phyloP scores from a whole-genome alignment of 805 yeast species.

The Yarrowia phangngaensis region DNA sequence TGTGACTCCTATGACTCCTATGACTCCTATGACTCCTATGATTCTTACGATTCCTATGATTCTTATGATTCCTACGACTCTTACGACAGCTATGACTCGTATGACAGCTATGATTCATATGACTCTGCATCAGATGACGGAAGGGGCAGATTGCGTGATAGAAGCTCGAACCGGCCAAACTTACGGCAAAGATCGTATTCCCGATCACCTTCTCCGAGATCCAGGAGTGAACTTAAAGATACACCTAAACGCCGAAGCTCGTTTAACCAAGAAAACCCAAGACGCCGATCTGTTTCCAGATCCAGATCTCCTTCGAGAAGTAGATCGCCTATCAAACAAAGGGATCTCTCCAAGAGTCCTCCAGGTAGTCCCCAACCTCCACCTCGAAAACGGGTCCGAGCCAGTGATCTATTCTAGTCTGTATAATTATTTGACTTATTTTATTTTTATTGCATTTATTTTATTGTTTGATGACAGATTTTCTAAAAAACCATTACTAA shows the following conservation, averaged over 20 bases:
- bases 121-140: conserved; percentile 4
- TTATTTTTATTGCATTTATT: neutral
- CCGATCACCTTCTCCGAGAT: conserved; percentile 28
- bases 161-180: too few species aligned
- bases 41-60: conserved; percentile 25
- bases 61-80: conserved; percentile 30
- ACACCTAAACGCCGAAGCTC: conserved; percentile 5
- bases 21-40: conserved; percentile 1
- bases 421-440: neutral
- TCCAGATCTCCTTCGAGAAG: conserved; percentile 29
- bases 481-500: neutral
- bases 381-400: conserved; percentile 11
- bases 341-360: too few species aligned
- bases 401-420: conserved; percentile 11
- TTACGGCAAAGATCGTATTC: conserved; percentile 12
- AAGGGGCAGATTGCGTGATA: neutral
- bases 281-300: conserved; percentile 32
- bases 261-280: conserved; percentile 3
- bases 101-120: neutral
- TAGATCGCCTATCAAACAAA: neutral
- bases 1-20: conserved; percentile 2
- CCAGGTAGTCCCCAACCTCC: too few species aligned
- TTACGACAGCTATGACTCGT: conserved; percentile 31
- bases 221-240: neutral
- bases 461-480: neutral